Percentiles rank a stretch among this genome's conserved stretches.
Conservation (phyloP, 2,329 filamentous ascomycete species). For the Penicillium rolfsii region DNA sequence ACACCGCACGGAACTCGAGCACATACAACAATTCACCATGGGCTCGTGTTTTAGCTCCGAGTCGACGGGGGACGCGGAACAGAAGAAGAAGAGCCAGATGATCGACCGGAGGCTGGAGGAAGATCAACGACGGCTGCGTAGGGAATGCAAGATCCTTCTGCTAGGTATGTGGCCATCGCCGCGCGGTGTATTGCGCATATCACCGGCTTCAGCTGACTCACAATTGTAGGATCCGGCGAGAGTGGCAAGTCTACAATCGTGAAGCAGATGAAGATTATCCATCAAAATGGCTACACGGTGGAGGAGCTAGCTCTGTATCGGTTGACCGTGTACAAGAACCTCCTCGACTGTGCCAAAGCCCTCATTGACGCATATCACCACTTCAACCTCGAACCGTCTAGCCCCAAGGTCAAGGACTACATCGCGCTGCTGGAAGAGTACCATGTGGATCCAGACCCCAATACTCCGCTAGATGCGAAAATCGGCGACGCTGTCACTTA, state of each 20-base stretch:
- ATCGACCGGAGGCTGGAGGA: slow-evolving; percentile 95
- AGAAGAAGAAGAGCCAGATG: slow-evolving; percentile 94
- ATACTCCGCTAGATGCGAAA: slow-evolving; percentile 77
- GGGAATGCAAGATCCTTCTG: slow-evolving; percentile 98
- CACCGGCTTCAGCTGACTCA: slow-evolving; percentile 10
- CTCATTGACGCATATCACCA: slow-evolving; percentile 90
- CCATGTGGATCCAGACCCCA: slow-evolving; percentile 85
- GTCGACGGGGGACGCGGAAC: slow-evolving; percentile 77
- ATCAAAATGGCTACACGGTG: slow-evolving; percentile 93
- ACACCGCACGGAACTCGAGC: not conserved
- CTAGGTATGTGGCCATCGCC: slow-evolving; percentile 64
- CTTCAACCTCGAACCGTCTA: slow-evolving; percentile 80
- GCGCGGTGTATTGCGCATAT: slow-evolving; percentile 11
- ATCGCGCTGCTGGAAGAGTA: slow-evolving; percentile 84
- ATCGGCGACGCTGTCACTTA: slow-evolving; percentile 82
- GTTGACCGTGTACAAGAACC: slow-evolving; percentile 96
- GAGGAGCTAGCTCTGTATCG: slow-evolving; percentile 94
- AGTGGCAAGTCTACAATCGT: slow-evolving; percentile 99
- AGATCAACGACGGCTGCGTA: slow-evolving; percentile 85
- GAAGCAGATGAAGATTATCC: slow-evolving; percentile 99
- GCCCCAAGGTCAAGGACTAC: slow-evolving; percentile 70
- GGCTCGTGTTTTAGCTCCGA: slow-evolving; percentile 90
- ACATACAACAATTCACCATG: slow-evolving; percentile 58
- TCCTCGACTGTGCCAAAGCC: slow-evolving; percentile 94
- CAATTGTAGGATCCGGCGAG: slow-evolving; percentile 80